Evolutionary conservation across 805 yeast species (phyloP).

Genomic region (Starmerella geochares): DNA sequence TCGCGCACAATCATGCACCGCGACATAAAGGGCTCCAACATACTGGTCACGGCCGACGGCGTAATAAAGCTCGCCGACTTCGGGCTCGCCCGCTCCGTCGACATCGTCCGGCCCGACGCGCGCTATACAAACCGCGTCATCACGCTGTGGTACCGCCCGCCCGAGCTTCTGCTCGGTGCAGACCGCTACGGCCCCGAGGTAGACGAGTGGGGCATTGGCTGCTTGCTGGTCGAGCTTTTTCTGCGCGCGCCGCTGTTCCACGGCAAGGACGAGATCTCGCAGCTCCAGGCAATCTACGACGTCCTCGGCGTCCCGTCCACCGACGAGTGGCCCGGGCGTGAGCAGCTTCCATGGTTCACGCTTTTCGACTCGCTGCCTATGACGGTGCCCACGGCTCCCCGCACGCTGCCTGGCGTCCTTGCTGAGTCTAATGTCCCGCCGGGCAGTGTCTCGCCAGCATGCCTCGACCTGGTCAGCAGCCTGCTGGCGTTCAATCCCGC

Average conservation of each 20-base stretch:
- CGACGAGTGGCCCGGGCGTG: conserved; percentile 68
- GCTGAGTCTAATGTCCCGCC: conserved; percentile 32
- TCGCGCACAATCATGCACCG: conserved; percentile 54
- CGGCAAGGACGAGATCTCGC: conserved; percentile 82
- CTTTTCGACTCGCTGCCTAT: conserved; percentile 49
- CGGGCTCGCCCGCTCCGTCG: conserved; percentile 61
- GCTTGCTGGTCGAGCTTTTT: conserved; percentile 74
- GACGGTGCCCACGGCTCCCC: not conserved
- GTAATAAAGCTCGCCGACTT: conserved; percentile 85
- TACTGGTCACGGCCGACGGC: conserved; percentile 64
- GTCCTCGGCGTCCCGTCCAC: conserved; percentile 78
- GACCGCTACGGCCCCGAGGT: conserved; percentile 85
- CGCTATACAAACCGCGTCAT: conserved; percentile 93
- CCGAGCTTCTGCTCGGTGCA: conserved; percentile 81
- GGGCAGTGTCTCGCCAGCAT: conserved; percentile 35
- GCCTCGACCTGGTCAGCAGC: conserved; percentile 51
- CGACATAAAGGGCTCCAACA: conserved; percentile 91
- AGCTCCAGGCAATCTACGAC: conserved; percentile 62
- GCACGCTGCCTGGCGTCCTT: conserved; percentile 19
- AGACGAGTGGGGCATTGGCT: conserved; percentile 96
- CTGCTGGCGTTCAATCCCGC: conserved; percentile 61
- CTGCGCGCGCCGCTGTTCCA: conserved; percentile 68
- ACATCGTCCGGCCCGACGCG: conserved; percentile 36
- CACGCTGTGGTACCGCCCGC: conserved; percentile 96
- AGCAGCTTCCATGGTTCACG: conserved; percentile 84